Percentiles rank a stretch among this genome's conserved stretches.
Evolutionary conservation across 2,329 filamentous ascomycete genomes (phyloP).

Genomic region (Nectriaceae sp.): DNA sequence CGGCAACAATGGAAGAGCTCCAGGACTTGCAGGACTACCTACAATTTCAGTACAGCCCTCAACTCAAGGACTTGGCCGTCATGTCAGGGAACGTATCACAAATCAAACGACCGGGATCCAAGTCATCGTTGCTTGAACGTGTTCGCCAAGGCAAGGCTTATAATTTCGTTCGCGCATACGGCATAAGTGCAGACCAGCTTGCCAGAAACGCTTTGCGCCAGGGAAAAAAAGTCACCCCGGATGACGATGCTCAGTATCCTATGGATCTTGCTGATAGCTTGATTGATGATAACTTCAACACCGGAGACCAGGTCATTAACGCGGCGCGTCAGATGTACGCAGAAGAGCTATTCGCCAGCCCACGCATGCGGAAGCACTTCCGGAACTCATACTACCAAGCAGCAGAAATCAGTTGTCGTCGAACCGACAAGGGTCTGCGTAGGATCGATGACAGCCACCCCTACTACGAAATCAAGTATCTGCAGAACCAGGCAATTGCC

Average conservation of each 20-base stretch:
- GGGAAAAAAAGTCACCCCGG: slow-evolving; percentile 77
- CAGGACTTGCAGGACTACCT: slow-evolving; percentile 97
- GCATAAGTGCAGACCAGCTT: slow-evolving; percentile 85
- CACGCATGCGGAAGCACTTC: slow-evolving; percentile 86
- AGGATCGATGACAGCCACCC: slow-evolving; percentile 94
- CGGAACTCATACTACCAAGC: slow-evolving; percentile 80
- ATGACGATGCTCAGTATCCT: slow-evolving; percentile 78
- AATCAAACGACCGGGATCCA: slow-evolving; percentile 79
- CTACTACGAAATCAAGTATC: slow-evolving; percentile 97
- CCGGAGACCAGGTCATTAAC: slow-evolving; percentile 72
- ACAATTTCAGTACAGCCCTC: slow-evolving; percentile 86
- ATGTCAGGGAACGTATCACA: slow-evolving; percentile 64
- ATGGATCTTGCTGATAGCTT: slow-evolving; percentile 85
- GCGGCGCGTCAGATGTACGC: slow-evolving; percentile 86
- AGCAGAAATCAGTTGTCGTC: slow-evolving; percentile 81
- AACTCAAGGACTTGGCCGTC: slow-evolving; percentile 77
- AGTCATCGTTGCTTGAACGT: slow-evolving; percentile 79
- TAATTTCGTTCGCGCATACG: slow-evolving; percentile 82
- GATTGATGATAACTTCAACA: slow-evolving; percentile 72
- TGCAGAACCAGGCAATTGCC: slow-evolving; percentile 82
- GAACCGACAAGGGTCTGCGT: slow-evolving; percentile 91
- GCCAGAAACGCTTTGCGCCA: slow-evolving; percentile 82
- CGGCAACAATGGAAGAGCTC: slow-evolving; percentile 88
- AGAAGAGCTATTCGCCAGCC: slow-evolving; percentile 86
- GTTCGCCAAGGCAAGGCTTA: slow-evolving; percentile 80